These are phyloP conservation scores for Boletellus sp. DNA, from an alignment of 1,284 basidiomycete species.

Conservation along the genomic window DNA sequence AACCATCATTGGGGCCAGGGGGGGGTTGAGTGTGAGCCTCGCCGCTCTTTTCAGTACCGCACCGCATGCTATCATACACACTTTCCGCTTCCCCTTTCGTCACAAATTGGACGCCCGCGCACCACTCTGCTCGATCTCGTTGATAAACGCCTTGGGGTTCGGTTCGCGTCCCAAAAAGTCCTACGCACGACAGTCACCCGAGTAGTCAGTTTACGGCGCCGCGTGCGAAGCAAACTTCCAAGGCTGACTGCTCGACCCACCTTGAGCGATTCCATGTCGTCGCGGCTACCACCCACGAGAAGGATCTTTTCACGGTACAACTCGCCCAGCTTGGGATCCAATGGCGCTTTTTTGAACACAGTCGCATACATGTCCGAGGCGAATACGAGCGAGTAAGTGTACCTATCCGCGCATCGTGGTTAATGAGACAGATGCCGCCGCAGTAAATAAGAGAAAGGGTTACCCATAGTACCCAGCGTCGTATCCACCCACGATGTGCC, in stretches of 20 bases:
- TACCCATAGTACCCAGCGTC: slow-evolving; percentile 80
- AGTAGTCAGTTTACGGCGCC: not conserved
- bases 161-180: slow-evolving; percentile 76
- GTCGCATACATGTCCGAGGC: slow-evolving; percentile 34
- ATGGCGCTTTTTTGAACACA: slow-evolving; percentile 69
- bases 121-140: slow-evolving; percentile 21
- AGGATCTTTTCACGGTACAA: slow-evolving; percentile 55
- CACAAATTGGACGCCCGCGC: slow-evolving; percentile 9
- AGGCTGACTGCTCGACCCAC: slow-evolving; percentile 22
- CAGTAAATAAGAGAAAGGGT: not conserved
- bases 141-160: slow-evolving; percentile 58
- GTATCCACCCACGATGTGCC: slow-evolving; percentile 34
- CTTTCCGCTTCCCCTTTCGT: not conserved
- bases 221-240: not conserved
- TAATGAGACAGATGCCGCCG: too few relatives aligned
- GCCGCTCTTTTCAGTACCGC: not conserved
- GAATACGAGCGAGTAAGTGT: slow-evolving; percentile 33
- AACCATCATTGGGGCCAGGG: too few relatives aligned
- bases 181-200: slow-evolving; percentile 21
- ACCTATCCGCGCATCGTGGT: slow-evolving; percentile 5
- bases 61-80: slow-evolving; percentile 1
- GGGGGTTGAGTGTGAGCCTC: too few relatives aligned
- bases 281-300: slow-evolving; percentile 51
- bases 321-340: slow-evolving; percentile 57
- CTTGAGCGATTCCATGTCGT: slow-evolving; percentile 57